These are phyloP conservation scores for Canariomyces notabilis DNA, from an alignment of 2,329 filamentous ascomycete species.

Conservation along the genomic window DNA sequence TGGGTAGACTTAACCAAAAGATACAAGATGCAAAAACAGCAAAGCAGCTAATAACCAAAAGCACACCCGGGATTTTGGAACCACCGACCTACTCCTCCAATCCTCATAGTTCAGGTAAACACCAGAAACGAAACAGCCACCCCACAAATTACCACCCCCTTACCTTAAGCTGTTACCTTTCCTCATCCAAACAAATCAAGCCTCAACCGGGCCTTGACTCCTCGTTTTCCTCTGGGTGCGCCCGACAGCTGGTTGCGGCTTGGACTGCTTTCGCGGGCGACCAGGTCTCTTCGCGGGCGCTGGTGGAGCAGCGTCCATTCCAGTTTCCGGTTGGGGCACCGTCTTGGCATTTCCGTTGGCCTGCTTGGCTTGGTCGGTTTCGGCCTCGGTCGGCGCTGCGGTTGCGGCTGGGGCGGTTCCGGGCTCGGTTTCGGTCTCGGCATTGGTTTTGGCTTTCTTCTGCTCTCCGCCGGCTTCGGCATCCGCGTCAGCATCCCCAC, in stretches of 20 bases:
- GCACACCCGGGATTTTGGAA: background rate
- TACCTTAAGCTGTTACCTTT: background rate
- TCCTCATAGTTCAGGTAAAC: background rate
- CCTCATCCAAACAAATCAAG: background rate
- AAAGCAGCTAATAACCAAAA: background rate
- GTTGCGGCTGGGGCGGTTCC: too few species aligned
- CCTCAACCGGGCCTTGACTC: slow-evolving; percentile 25
- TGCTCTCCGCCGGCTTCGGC: background rate
- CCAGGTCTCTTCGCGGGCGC: slow-evolving; percentile 28
- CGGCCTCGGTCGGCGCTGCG: too few species aligned
- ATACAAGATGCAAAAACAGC: background rate
- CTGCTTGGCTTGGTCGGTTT: background rate
- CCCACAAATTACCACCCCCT: background rate
- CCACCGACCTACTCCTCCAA: background rate
- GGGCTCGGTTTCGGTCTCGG: background rate
- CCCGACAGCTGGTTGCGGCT: slow-evolving; percentile 16
- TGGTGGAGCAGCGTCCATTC: slow-evolving; percentile 14
- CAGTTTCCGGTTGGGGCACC: slow-evolving; percentile 6
- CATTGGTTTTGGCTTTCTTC: slow-evolving; percentile 1
- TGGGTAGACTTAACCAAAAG: background rate
- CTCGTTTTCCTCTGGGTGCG: slow-evolving; percentile 25
- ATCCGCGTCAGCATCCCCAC: background rate
- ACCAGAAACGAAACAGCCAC: background rate
- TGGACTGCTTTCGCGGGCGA: slow-evolving; percentile 33
- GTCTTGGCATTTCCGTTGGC: slow-evolving; percentile 9